Conservation (phyloP, 1,139 yeast genomes). For the Debaryomycetaceae sp. region DNA sequence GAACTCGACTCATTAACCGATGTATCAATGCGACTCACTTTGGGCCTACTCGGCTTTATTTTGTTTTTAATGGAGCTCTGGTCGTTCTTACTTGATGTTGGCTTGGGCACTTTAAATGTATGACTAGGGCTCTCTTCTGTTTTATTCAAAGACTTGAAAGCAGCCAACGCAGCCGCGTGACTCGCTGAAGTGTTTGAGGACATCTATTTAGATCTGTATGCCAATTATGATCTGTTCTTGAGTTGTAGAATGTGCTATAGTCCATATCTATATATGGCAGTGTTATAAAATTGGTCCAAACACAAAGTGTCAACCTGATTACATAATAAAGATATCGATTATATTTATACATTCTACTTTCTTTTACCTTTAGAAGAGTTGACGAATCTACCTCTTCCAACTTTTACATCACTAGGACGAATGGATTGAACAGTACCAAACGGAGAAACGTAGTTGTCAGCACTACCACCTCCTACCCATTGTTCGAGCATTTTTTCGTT, state of each 20-base stretch:
- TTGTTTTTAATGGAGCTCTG: neutral
- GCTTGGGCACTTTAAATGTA: constrained; percentile 1
- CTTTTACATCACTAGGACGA: constrained; percentile 66
- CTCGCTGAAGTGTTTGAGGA: constrained; percentile 17
- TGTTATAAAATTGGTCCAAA: neutral
- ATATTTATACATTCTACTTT: constrained; percentile 15
- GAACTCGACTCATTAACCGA: neutral
- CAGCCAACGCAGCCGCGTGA: constrained; percentile 36
- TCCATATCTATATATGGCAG: neutral
- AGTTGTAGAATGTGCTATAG: neutral
- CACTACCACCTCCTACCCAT: constrained; percentile 94
- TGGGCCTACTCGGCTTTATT: neutral
- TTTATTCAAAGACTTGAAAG: constrained; percentile 20
- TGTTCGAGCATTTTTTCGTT: constrained; percentile 82
- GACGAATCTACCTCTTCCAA: constrained; percentile 80
- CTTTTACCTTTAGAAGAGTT: constrained; percentile 56
- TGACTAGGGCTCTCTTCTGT: constrained; percentile 9
- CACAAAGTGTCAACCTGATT: neutral
- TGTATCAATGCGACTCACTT: neutral
- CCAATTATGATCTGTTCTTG: neutral
- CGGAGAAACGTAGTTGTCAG: constrained; percentile 88
- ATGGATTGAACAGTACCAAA: constrained; percentile 65
- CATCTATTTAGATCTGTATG: constrained; percentile 2
- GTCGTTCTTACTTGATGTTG: neutral
- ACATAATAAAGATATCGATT: too few relatives aligned